Conservation (phyloP, 345 rosid species). For the Acer campestre region DNA sequence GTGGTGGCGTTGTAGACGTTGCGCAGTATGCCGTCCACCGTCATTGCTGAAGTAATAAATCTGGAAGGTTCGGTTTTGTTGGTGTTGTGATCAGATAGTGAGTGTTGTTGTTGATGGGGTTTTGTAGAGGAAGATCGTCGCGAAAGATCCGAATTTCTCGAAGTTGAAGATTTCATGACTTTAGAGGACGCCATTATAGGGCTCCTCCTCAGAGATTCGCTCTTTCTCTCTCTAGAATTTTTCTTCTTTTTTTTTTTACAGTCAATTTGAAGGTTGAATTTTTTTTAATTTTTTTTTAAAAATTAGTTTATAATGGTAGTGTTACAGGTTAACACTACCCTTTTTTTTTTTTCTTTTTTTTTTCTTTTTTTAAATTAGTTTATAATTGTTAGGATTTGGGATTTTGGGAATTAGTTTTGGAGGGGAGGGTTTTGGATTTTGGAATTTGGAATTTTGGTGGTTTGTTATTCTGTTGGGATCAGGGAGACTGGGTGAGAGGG, state of each 20-base stretch:
- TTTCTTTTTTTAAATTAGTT: neutral
- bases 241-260: neutral
- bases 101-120: slow-evolving; percentile 24
- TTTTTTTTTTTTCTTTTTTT: neutral
- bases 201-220: slow-evolving; percentile 3
- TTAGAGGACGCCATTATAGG: slow-evolving; percentile 68
- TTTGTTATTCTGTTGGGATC: slow-evolving; percentile 39
- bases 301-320: neutral
- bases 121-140: slow-evolving; percentile 48
- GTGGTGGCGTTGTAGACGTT: slow-evolving; percentile 32
- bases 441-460: slow-evolving; percentile 19
- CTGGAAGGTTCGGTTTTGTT: slow-evolving; percentile 12
- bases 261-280: too few relatives aligned
- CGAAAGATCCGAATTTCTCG: slow-evolving; percentile 65
- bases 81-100: slow-evolving; percentile 24
- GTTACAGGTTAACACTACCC: too few relatives aligned
- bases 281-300: neutral
- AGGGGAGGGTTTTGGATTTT: slow-evolving; percentile 8
- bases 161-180: slow-evolving; percentile 60
- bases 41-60: slow-evolving; percentile 35
- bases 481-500: slow-evolving; percentile 20
- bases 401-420: slow-evolving; percentile 9
- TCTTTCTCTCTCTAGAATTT: slow-evolving; percentile 18
- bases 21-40: slow-evolving; percentile 48
- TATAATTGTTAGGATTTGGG: slow-evolving; percentile 11